Conservation (phyloP, 768 basidiomycete species). For the Mycena venus region DNA sequence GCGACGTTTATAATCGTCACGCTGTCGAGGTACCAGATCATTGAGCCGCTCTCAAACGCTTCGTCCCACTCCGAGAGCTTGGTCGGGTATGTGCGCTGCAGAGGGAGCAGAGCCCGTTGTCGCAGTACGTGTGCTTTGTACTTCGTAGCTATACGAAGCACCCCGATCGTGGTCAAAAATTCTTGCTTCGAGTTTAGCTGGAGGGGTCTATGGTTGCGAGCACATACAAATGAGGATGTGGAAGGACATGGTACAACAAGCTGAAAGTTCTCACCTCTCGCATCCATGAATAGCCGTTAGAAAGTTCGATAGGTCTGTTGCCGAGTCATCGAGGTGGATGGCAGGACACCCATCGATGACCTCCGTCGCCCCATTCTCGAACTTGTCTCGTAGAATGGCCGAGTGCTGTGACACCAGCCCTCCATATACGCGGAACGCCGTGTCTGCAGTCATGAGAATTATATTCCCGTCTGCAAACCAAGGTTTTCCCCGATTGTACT, state of each 20-base stretch:
- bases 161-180: conserved; percentile 13
- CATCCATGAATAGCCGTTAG: conserved; percentile 27
- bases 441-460: conserved; percentile 9
- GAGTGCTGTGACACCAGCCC: conserved; percentile 40
- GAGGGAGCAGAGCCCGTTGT: conserved; percentile 24
- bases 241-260: neutral
- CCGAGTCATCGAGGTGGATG: conserved; percentile 16
- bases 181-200: conserved; percentile 19
- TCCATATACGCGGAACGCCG: conserved; percentile 37
- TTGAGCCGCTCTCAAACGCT: conserved; percentile 23
- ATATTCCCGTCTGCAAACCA: conserved; percentile 33
- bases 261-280: conserved; percentile 1
- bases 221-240: neutral
- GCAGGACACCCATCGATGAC: conserved; percentile 28
- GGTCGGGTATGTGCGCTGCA: conserved; percentile 24
- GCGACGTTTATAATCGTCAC: conserved; percentile 27
- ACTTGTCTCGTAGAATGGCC: conserved; percentile 40
- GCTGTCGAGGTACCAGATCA: conserved; percentile 28
- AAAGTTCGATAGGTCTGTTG: conserved; percentile 22
- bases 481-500: conserved; percentile 20
- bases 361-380: conserved; percentile 11
- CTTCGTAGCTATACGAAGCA: conserved; percentile 33
- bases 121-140: conserved; percentile 29
- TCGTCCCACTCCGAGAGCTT: conserved; percentile 31
- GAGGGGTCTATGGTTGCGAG: conserved; percentile 8